Base-by-base conservation (phyloP, 1,139 yeast species). In the Candida freyschussii region DNA sequence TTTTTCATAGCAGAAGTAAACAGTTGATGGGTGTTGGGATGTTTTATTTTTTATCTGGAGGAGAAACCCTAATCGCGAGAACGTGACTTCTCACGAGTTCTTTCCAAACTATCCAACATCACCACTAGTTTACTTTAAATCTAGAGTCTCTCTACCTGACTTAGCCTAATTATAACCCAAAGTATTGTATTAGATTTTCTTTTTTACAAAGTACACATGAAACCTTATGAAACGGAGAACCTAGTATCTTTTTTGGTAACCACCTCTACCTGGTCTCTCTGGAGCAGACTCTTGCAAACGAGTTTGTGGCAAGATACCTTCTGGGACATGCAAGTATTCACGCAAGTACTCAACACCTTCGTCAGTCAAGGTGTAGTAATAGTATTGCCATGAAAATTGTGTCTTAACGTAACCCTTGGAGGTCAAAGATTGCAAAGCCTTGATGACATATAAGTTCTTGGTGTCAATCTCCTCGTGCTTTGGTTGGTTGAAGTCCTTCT, bases 361-460 rank as follows among this genome's bases (percentile, higher is more conserved):
- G 68, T 93, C 97, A 66, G 97, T 91, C 69, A 93, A 85, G 78
- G 98, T 87, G 94, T 93, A 93, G 95, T 91, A 93, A 78, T 91
- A 93, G 81, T 86, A 86, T 83, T 89, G 96, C 99, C 99, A 91
- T 62, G 98, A 91, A 83, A 91, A 91, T 75, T 89, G 97, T 62
- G 99, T 91, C 85, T 89, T 87, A 72, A 91, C 97, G 80, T 64
- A 91, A 69, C 99, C 99, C 75, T 82, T 87, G 56, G 98, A 91
- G 66, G 95, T 87, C 71, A 91, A 84, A 51, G 97, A 89, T 78
- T 91, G 99, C 71, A 91, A 82, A 65, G 98, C 97, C 84, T 91
- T 91, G 79, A 91, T 87, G 69, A 91, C 99, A 67, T 68, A 89
- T 70, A 89, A 81, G 94, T 89, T 87, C 76, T 76, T 89, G 78